Evolutionary conservation across 495 filamentous ascomycete species (phyloP).

Genomic region (Penicillium roqueforti): DNA sequence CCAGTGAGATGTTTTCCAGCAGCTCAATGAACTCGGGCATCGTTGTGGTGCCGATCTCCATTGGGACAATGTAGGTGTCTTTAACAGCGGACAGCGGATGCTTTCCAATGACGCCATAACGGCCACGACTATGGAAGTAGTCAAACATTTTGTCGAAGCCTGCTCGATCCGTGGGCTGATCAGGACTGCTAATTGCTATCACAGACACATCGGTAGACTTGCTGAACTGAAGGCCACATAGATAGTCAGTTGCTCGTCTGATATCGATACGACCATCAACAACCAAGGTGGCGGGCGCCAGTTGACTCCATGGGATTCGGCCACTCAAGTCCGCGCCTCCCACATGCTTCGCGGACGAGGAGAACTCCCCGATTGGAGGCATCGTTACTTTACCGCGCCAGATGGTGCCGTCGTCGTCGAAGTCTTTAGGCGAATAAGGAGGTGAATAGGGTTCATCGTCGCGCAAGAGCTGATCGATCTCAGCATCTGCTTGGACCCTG

Average conservation of each 20-base stretch:
- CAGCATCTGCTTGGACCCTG: slow-evolving; percentile 66
- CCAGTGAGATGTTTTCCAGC: slow-evolving; percentile 67
- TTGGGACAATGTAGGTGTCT: slow-evolving; percentile 73
- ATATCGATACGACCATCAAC: slow-evolving; percentile 82
- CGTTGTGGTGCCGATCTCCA: slow-evolving; percentile 55
- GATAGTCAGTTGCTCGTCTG: slow-evolving; percentile 78
- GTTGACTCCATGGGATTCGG: slow-evolving; percentile 59
- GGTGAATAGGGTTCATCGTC: slow-evolving; percentile 82
- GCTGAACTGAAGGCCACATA: slow-evolving; percentile 74
- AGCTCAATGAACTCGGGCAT: slow-evolving; percentile 73
- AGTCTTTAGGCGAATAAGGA: slow-evolving; percentile 78
- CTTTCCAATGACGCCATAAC: slow-evolving; percentile 77
- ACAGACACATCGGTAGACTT: slow-evolving; percentile 68
- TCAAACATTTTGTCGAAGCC: slow-evolving; percentile 68
- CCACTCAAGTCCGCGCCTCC: slow-evolving; percentile 69
- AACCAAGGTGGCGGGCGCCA: slow-evolving; percentile 63
- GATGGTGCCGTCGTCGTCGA: slow-evolving; percentile 58
- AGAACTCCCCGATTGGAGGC: slow-evolving; percentile 69
- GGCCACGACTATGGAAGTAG: slow-evolving; percentile 71
- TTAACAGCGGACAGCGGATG: slow-evolving; percentile 64
- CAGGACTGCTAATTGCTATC: slow-evolving; percentile 58
- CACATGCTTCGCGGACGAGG: slow-evolving; percentile 72
- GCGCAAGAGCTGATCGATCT: slow-evolving; percentile 84
- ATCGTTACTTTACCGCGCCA: slow-evolving; percentile 82
- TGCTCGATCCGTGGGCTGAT: slow-evolving; percentile 42